Evolutionary conservation across 345 rosid species (phyloP).

Genomic region (Balakata baccata): DNA sequence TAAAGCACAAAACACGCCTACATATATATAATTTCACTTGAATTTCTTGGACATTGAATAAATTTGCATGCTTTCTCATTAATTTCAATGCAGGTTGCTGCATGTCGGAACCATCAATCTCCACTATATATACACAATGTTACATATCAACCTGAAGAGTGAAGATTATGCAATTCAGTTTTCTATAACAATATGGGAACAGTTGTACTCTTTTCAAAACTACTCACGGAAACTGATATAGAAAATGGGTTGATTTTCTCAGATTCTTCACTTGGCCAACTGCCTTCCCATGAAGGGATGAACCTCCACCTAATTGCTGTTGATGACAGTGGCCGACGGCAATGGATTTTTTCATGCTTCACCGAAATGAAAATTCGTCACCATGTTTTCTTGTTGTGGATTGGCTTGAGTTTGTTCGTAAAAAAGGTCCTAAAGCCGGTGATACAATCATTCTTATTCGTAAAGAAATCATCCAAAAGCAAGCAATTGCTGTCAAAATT

Average conservation of each 20-base stretch:
- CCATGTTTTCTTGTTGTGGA: not conserved
- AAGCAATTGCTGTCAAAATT: not conserved
- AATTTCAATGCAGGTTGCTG: too few species aligned
- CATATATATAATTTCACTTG: not conserved
- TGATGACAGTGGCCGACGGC: not conserved
- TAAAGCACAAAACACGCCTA: not conserved
- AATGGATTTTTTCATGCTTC: conserved; percentile 1
- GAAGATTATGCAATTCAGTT: too few species aligned
- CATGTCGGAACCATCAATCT: not conserved
- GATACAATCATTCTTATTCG: conserved; percentile 4
- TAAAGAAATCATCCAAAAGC: not conserved
- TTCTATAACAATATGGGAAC: not conserved
- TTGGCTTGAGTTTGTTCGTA: conserved; percentile 1
- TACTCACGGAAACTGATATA: not conserved
- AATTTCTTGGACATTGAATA: too few species aligned
- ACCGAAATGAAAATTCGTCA: not conserved
- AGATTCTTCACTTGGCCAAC: not conserved
- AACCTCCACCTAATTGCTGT: not conserved
- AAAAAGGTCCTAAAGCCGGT: not conserved
- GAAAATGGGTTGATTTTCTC: not conserved
- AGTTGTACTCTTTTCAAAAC: not conserved
- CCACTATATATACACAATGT: too few species aligned
- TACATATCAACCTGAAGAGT: too few species aligned
- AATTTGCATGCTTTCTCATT: too few species aligned
- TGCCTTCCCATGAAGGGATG: not conserved